Base-by-base conservation (phyloP, 805 yeast genomes). In the Saccharomycopsis microspora region DNA sequence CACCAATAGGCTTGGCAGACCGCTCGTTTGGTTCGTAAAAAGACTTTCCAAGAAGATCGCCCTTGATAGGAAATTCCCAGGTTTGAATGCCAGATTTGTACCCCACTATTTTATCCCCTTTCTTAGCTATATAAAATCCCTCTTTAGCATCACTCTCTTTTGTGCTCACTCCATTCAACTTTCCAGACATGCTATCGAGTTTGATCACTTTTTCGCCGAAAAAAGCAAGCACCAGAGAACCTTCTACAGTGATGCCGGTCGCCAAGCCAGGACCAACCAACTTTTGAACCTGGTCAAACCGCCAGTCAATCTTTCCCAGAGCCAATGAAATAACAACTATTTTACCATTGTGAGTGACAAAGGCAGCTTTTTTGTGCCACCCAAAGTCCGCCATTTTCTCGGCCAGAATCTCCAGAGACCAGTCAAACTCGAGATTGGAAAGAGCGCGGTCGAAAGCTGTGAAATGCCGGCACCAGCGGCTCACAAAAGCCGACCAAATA, bases 1-100 rank as follows among this genome's bases (percentile, higher is more conserved):
- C 71, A 5, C 95, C 97, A 43, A 81, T 60, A 9, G 82, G 80
- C 0, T 82, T 78, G 4, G 72, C 65, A 19, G 67, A 73, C 9
- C 59, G 60, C 3, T 65, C 63, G 41, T 66, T 67, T 48, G 19
- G 19, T 19, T 19, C 19, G 19, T 19, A 19, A 19, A 19, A 19
- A 19, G 19, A 19, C 19, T 19, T 19, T 19, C 19, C 19, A 19
- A 19, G 19, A 19, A 19, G 19, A 28, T 43, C 31, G 30, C 34
- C n/a, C 10, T 10, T 10, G 9, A 39, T 37, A 11, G n/a, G 7
- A 34, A 11, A 43, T 34, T 42, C 31, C 50, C 50, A 47, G 36
- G 47, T 39, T 3, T 19, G 6, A 10, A 19, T 11, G 34, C 38
- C 30, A n/a, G 34, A 10, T 27, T 39, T 39, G 19, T 19, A 19